Evolutionary conservation across 805 yeast species (phyloP), one percentile per base, ranked within the genome.

Genomic region (Brettanomyces naardenensis): DNA sequence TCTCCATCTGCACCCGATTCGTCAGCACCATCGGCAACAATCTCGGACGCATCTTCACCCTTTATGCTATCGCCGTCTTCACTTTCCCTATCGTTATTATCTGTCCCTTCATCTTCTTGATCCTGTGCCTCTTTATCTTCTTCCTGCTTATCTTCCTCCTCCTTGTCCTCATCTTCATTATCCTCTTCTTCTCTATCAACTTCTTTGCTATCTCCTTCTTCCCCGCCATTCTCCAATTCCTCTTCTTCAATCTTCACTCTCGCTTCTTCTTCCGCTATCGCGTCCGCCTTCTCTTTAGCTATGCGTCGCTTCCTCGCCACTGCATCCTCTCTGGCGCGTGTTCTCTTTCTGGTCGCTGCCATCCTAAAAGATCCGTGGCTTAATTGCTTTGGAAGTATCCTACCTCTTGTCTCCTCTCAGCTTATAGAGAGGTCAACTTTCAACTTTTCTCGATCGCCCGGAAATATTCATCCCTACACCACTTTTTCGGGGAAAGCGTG

Each of bases 101-200:
- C 68, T 5, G 59, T 64, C 18, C 58, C 64, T 5, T 63, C 62
- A 0, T 57, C 58, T 1, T 59, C 58, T 6, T 59, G 63, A 0
- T 55, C 33, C 43, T 64, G 41, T 43, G 49, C 48, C 3, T 43
- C 53, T 2, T 44, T 48, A 6, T 39, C 33, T 5, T 35, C 31
- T 17, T 20, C 29, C 6, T 22, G 30, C 18, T 33, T n/a, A 6
- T 6, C 17, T 6, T 33, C 36, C 28, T 21, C 30, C n/a, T 26
- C 28, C n/a, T 31, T 25, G 19, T 21, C 35, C 6, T 32, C 37
- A 31, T 48, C 51, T 21, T 52, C 49, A 10, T 56, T 51, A 17
- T 59, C 56, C 18, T 43, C 51, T 17, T 46, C 51, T 33, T 52
- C 42, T n/a, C 46, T 43, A 27, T 42, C 33, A 2, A 37, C 44